Evolutionary conservation across 768 basidiomycete species (phyloP).

Genomic region (Suillus tomentosus): DNA sequence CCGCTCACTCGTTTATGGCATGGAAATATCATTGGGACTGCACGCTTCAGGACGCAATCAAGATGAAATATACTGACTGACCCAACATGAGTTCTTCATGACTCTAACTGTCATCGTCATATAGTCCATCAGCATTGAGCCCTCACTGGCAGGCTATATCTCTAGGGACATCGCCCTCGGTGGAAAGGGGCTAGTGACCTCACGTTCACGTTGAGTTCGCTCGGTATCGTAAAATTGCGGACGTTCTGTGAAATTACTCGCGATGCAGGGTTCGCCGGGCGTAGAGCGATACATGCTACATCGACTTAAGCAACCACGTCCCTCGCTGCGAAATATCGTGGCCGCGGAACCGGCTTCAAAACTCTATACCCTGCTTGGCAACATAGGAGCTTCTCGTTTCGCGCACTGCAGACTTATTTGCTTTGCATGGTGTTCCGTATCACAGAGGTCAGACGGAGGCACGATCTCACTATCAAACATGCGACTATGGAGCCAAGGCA

Average conservation of each 20-base stretch:
- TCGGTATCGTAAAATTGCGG: background rate
- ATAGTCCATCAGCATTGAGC: background rate
- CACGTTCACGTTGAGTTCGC: background rate
- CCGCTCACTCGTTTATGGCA: background rate
- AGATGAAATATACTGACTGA: background rate
- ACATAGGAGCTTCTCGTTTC: background rate
- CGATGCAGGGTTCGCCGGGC: background rate
- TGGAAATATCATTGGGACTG: background rate
- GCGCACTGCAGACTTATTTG: background rate
- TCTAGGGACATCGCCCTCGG: background rate
- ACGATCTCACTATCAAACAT: no score
- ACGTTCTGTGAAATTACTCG: background rate
- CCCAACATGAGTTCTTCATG: background rate
- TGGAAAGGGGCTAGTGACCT: background rate
- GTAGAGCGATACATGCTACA: background rate
- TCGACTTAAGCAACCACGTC: background rate
- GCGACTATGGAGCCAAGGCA: background rate
- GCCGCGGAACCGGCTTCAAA: no score
- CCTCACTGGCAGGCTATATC: background rate
- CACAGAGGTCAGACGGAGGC: background rate
- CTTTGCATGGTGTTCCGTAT: background rate
- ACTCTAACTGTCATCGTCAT: background rate
- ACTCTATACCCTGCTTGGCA: background rate
- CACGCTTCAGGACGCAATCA: background rate
- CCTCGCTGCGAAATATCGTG: no score